phyloP scores from a whole-genome alignment of 177 flowering plant genomes.

The Vitis hybrid region DNA sequence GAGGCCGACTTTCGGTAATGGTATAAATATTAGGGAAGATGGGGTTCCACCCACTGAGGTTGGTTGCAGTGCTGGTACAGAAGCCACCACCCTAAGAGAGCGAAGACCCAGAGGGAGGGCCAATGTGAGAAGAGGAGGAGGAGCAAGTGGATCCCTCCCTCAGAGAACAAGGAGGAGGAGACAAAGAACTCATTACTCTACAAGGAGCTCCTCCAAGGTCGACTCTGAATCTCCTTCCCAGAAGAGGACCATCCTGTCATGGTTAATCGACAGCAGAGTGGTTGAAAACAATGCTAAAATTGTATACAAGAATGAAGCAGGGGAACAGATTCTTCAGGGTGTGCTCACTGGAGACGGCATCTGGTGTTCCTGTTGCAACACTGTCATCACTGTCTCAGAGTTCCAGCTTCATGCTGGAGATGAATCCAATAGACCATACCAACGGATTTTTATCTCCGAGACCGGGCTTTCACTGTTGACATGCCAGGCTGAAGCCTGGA shows the following conservation, averaged over 20 bases:
- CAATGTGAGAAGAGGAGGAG: too few relatives aligned
- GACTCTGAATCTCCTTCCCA: too few relatives aligned
- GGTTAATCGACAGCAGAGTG: slow-evolving; percentile 19
- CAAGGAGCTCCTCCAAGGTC: too few relatives aligned
- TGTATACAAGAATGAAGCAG: background rate
- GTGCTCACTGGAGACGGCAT: slow-evolving; percentile 25
- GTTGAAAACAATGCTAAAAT: slow-evolving; percentile 12
- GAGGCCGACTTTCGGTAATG: too few relatives aligned
- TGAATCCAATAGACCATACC: slow-evolving; percentile 13
- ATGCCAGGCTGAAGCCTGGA: slow-evolving; percentile 33
- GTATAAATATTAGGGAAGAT: too few relatives aligned
- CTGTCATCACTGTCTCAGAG: slow-evolving; percentile 15
- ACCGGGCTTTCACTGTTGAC: slow-evolving; percentile 11
- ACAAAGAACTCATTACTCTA: too few relatives aligned
- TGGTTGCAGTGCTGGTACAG: too few relatives aligned
- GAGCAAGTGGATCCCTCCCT: too few relatives aligned
- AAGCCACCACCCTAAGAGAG: too few relatives aligned
- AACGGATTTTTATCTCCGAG: slow-evolving; percentile 9
- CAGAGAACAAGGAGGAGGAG: too few relatives aligned
- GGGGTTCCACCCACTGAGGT: too few relatives aligned
- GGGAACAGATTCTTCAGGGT: slow-evolving; percentile 11
- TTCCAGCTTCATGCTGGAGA: slow-evolving; percentile 38
- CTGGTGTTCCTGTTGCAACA: slow-evolving; percentile 32
- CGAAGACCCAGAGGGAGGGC: too few relatives aligned
- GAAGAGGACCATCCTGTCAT: slow-evolving; percentile 23